phyloP scores from a whole-genome alignment of 2,329 filamentous ascomycete genomes.

The Alternaria triticina region DNA sequence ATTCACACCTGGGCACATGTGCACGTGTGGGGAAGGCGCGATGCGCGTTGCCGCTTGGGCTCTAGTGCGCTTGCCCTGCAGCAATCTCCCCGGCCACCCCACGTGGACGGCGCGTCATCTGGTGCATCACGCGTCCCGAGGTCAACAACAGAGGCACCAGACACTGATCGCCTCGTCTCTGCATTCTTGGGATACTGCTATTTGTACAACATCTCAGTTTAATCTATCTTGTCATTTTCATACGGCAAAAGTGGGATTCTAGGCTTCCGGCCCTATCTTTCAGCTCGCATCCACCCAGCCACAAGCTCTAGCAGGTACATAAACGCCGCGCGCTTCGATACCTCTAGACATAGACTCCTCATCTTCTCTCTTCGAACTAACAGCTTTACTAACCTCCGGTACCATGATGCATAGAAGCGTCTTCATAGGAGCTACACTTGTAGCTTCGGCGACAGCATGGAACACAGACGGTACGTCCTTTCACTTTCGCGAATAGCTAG shows the following conservation, averaged over 20 bases:
- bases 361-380: background rate
- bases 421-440: slow-evolving; percentile 16
- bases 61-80: slow-evolving; percentile 6
- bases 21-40: background rate
- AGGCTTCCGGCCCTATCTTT: background rate
- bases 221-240: background rate
- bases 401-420: background rate
- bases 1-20: background rate
- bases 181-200: background rate
- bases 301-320: background rate
- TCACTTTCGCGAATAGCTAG: background rate
- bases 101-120: slow-evolving; percentile 14
- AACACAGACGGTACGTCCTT: slow-evolving; percentile 39
- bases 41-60: background rate
- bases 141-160: background rate
- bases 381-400: background rate
- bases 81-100: background rate
- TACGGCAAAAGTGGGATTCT: background rate
- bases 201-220: background rate
- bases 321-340: background rate
- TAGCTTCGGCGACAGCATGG: slow-evolving; percentile 31
- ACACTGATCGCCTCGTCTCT: background rate
- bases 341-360: background rate
- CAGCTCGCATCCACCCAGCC: slow-evolving; percentile 2
- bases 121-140: slow-evolving; percentile 9